Percentiles rank a stretch among this genome's conserved stretches.
Evolutionary conservation across 148 eudicot species (phyloP).

Genomic region (Amaranthus cruentus): DNA sequence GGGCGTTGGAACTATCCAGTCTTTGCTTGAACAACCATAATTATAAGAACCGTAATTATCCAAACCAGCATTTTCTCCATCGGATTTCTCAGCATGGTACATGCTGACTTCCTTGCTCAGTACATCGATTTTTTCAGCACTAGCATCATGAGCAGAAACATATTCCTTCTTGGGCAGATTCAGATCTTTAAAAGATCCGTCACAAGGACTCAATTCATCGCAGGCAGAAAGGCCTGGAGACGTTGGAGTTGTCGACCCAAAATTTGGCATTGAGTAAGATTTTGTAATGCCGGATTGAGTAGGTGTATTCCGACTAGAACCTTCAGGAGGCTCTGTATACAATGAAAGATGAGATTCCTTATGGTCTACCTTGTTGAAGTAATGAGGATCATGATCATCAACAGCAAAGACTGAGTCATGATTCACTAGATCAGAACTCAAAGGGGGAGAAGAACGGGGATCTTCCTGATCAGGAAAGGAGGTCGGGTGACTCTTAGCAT

Average conservation of each 20-base stretch:
- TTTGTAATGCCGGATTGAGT: constrained; percentile 37
- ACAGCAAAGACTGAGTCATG: constrained; percentile 39
- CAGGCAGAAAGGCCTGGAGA: constrained; percentile 22
- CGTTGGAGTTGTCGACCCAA: constrained; percentile 23
- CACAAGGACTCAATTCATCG: constrained; percentile 14
- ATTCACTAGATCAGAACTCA: constrained; percentile 34
- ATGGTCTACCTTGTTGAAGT: constrained; percentile 31
- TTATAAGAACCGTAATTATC: constrained; percentile 45
- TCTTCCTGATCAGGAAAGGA: constrained; percentile 34
- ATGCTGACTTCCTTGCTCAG: constrained; percentile 26
- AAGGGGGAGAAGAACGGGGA: constrained; percentile 33
- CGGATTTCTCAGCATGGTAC: constrained; percentile 29
- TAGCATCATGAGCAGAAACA: constrained; percentile 25
- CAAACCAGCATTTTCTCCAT: constrained; percentile 32
- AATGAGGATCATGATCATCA: constrained; percentile 31
- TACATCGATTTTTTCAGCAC: constrained; percentile 12
- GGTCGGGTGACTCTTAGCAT: constrained; percentile 29
- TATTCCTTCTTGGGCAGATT: constrained; percentile 32
- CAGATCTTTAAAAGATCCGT: constrained; percentile 57
- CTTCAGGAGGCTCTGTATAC: constrained; percentile 26
- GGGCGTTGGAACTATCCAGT: constrained; percentile 65
- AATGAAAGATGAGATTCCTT: constrained; percentile 25
- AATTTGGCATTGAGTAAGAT: constrained; percentile 59
- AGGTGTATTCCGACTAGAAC: constrained; percentile 26
- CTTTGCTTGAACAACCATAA: constrained; percentile 58